These are phyloP conservation scores for Zymoseptoria crescenta DNA, from an alignment of 2,329 filamentous ascomycete genomes.

Conservation along the genomic window DNA sequence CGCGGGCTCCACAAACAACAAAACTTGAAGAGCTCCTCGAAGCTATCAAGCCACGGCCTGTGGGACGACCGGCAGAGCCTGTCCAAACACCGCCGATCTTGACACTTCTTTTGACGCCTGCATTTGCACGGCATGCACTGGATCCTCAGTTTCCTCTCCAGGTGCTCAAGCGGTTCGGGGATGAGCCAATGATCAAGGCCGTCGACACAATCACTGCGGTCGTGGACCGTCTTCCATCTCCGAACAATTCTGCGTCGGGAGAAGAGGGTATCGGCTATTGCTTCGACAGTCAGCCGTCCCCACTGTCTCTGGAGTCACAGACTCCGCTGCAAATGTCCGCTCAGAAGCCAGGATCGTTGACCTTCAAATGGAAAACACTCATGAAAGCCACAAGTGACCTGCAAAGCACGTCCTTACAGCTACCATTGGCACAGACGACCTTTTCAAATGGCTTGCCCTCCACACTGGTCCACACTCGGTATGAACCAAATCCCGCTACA, in stretches of 20 bases:
- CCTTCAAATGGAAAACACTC: slow-evolving; percentile 10
- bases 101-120: slow-evolving; percentile 17
- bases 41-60: slow-evolving; percentile 9
- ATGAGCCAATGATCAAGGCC: slow-evolving; percentile 7
- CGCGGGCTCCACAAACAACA: slow-evolving; percentile 1
- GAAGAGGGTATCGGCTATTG: slow-evolving; percentile 26
- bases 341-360: slow-evolving; percentile 24
- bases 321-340: slow-evolving; percentile 11
- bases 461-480: slow-evolving; percentile 40
- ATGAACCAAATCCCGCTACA: slow-evolving; percentile 14
- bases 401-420: slow-evolving; percentile 16
- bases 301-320: slow-evolving; percentile 6
- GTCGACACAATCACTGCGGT: slow-evolving; percentile 24
- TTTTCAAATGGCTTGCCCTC: slow-evolving; percentile 62
- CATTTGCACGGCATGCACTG: slow-evolving; percentile 20
- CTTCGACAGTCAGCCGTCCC: slow-evolving; percentile 4
- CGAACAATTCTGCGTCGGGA: slow-evolving; percentile 6
- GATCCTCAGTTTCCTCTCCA: slow-evolving; percentile 12
- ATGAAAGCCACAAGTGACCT: neutral
- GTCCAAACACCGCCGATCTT: slow-evolving; percentile 11
- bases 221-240: slow-evolving; percentile 23
- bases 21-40: slow-evolving; percentile 12
- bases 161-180: slow-evolving; percentile 12
- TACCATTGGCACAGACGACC: slow-evolving; percentile 70
- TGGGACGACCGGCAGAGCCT: slow-evolving; percentile 1